phyloP scores from a whole-genome alignment of 139 green algal genomes.

The Micractinium sp. region DNA sequence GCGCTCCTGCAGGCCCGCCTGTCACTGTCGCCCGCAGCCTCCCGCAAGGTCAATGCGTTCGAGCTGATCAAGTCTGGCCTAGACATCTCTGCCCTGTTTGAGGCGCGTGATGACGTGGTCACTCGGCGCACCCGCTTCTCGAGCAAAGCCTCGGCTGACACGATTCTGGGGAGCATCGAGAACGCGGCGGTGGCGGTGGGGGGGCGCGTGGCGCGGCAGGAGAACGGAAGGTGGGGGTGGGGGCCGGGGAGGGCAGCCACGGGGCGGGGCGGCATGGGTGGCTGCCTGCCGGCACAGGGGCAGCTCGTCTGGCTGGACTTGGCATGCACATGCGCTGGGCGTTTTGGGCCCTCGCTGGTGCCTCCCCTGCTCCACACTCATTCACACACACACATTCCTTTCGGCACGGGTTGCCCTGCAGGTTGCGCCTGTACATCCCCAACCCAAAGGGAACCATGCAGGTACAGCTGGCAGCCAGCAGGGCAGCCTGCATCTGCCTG shows the following conservation, averaged over 20 bases:
- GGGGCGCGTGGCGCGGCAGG: conserved; percentile 34
- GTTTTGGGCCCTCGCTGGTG: background rate
- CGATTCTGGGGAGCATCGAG: conserved; percentile 44
- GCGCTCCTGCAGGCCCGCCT: background rate
- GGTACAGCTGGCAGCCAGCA: conserved; percentile 29
- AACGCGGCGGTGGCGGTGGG: conserved; percentile 37
- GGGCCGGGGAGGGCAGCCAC: background rate
- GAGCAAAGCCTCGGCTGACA: background rate
- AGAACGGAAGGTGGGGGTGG: background rate
- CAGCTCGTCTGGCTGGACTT: too few species aligned
- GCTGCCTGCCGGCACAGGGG: background rate
- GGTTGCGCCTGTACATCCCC: conserved; percentile 44
- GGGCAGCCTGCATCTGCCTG: too few species aligned
- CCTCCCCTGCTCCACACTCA: background rate
- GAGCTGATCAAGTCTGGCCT: conserved; percentile 56
- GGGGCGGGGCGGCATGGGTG: background rate
- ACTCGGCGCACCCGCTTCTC: conserved; percentile 58
- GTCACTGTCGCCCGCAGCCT: background rate
- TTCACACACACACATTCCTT: too few species aligned
- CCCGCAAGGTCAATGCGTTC: conserved; percentile 55
- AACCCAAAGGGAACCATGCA: conserved; percentile 28
- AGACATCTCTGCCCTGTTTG: conserved; percentile 63
- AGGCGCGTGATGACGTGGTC: conserved; percentile 49
- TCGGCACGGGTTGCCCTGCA: background rate
- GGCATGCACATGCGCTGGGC: background rate